Evolutionary conservation across 1,284 basidiomycete species (phyloP), one percentile per base, ranked within the genome.

Genomic region (Lentinus polychrous): DNA sequence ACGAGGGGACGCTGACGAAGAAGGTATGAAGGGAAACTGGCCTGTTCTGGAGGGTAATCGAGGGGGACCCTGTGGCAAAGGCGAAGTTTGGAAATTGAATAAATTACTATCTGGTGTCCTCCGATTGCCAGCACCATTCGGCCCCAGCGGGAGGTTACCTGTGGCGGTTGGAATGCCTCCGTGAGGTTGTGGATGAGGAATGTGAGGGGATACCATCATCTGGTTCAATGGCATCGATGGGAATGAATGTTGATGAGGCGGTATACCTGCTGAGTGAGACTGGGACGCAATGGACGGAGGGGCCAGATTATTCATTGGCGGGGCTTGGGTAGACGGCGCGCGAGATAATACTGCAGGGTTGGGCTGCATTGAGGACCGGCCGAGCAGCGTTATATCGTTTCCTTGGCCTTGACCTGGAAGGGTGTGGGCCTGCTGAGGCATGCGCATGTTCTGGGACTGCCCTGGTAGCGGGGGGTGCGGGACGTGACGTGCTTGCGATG

Each of bases 71-170:
- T 66, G 52, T 11, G 64, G 51, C n/a, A 63, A 63, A 57, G 59
- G 64, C 57, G 60, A 51, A 52, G 66, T 71, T 51, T 64, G 63
- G 53, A 72, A 72, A 49, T 60, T 60, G 55, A 76, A 74, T 61
- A 78, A 66, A 17, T 60, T 37, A 43, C 65, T 72, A 42, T 77
- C 75, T 39, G 75, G 68, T 15, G 66, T 66, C 62, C 73, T 72
- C 49, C 67, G 68, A 1, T 61, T 50, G 43, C 73, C 27, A 27
- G 27, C 27, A 27, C 27, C 27, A 27, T 10, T 10, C 27, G 27
- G 5, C 27, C 27, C 27, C 4, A 5, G 27, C 5, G 27, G 10
- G 5, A 27, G 74, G 55, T 52, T 53, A 10, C 35, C 49, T 12
- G 50, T 36, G 1, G 45, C 46, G 24, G 60, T 51, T 7, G 69